Base-by-base conservation (phyloP, 192 early-diverging fungal species). In the Funneliformis mosseae region DNA sequence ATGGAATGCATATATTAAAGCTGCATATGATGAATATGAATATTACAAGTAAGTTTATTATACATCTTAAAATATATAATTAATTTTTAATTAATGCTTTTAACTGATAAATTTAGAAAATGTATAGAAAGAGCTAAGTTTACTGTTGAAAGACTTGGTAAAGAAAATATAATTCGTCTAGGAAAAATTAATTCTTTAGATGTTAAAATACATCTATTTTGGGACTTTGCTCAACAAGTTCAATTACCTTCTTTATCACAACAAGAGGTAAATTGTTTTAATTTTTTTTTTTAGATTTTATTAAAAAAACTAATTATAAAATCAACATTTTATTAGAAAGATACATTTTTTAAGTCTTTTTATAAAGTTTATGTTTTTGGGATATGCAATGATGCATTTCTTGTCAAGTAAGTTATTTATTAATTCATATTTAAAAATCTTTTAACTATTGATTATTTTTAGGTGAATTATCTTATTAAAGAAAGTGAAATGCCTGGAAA, bases 61-160 rank as follows among this genome's bases (percentile, higher is more conserved):
- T 8, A 33, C 28, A 14, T 39, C 16, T 39, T 39, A 68, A 11
- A 68, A 27, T 38, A 8, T 38, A 38, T 68, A 28, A 27, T 68
- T 68, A 27, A 68, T 27, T 68, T 18, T n/a, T n/a, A 27, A 68
- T 68, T 68, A 68, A 68, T 68, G 14, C n/a, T 38, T 68, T 68
- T 38, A 39, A 68, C 14, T 68, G 8, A 27, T 25, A 38, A 27
- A 14, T 38, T 27, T 68, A 68, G 66, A 61, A 68, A 68, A 68
- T 68, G 0, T 68, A 68, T 28, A 27, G 14, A 16, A 68, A 68
- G 28, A 27, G 16, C 25, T 11, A 68, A 68, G 0, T 33, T 33
- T 33, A 33, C 33, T 33, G 3, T 33, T 33, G 3, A 33, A 33
- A 33, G 3, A 68, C 25, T 39, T 38, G 27, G 8, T 68, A 68